Base-by-base conservation (phyloP, 2,329 filamentous ascomycete species). In the Zalaria obscura region DNA sequence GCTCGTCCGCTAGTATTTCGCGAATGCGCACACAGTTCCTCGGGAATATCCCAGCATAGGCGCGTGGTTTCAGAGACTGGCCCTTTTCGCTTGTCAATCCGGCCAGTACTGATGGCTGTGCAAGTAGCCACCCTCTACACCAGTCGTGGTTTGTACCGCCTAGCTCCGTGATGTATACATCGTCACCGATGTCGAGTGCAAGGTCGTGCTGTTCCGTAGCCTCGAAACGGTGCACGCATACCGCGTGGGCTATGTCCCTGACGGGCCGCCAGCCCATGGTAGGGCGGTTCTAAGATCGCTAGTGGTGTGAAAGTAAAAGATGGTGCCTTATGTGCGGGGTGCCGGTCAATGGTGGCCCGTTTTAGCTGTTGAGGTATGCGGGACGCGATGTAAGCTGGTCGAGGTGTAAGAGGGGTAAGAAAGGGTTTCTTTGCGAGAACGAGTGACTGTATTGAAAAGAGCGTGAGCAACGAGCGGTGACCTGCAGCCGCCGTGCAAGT, bases 41-140 rank as follows among this genome's bases (percentile, higher is more conserved):
- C 7, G 91, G 91, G 57, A 98, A 98, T 55, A 98, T 93, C 53
- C 91, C 91, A n/a, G 88, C 94, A 59, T 96, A 98, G 44, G 98
- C 91, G 49, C 91, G 79, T 45, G 89, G 87, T 65, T 96, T 89
- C 28, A 96, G 77, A 1, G 88, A 93, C 61, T 95, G 86, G 38
- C 91, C 89, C 60, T 87, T 89, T 54, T 83, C 78, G 47, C 83
- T 89, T 7, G 87, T 96, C 59, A 98, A 68, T 38, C 89, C 91
- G 11, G 91, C 85, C 45, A 98, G 75, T 58, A 98, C 68, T 52
- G 87, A 94, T 18, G 91, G 91, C 40, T 91, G 89, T 48, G 91
- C 87, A 51, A 98, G 83, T 45, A 98, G 73, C 63, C 98, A 98
- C 45, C 91, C 91, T 41, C 91, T 81, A 63, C 89, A 83, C 93